Percentiles rank a stretch among this genome's conserved stretches.
These are phyloP conservation scores for Posidonia oceanica DNA, from an alignment of 116 monocot species.

Conservation along the genomic window DNA sequence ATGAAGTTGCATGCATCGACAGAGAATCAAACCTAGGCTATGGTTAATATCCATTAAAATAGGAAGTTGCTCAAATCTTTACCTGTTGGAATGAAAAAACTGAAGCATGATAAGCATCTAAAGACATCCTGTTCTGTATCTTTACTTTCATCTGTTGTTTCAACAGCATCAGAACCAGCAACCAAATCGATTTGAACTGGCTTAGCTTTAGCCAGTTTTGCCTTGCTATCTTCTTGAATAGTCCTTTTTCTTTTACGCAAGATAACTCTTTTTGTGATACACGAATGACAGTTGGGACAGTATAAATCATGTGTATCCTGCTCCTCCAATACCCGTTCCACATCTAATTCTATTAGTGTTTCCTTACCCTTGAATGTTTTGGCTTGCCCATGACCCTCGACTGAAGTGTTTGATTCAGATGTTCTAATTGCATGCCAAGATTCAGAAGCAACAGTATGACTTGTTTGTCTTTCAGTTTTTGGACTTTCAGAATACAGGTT, in stretches of 20 bases:
- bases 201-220: conserved; percentile 33
- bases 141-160: conserved; percentile 8
- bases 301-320: conserved; percentile 94
- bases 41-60: neutral
- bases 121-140: conserved; percentile 32
- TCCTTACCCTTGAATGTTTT: neutral
- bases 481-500: neutral
- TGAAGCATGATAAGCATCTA: conserved; percentile 82
- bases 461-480: conserved; percentile 1
- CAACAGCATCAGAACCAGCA: conserved; percentile 9
- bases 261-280: conserved; percentile 91
- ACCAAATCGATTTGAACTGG: conserved; percentile 15
- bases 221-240: conserved; percentile 18
- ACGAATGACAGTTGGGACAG: conserved; percentile 91
- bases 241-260: conserved; percentile 79
- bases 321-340: conserved; percentile 71
- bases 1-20: neutral
- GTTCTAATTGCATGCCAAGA: conserved; percentile 3
- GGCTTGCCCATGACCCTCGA: neutral
- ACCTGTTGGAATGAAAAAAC: conserved; percentile 83
- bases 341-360: conserved; percentile 18
- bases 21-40: neutral
- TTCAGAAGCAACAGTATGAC: neutral
- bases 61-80: neutral
- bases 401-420: neutral